Conservation (phyloP, 2,329 filamentous ascomycete species). For the Colletotrichum endophyticum region DNA sequence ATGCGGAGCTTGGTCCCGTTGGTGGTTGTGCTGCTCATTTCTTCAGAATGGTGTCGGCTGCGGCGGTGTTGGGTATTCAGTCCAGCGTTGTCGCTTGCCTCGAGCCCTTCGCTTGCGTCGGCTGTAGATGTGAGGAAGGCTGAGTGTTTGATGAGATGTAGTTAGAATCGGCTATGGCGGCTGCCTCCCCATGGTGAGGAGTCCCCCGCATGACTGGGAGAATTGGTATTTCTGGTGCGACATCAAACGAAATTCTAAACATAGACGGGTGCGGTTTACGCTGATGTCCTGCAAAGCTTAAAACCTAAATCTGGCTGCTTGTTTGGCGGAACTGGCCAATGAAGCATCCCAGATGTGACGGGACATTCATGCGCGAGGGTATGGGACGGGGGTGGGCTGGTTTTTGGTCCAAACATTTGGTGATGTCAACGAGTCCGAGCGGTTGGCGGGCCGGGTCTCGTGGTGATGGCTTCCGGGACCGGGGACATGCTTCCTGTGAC, state of each 20-base stretch:
- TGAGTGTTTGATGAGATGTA: not conserved
- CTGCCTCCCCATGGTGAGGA: not conserved
- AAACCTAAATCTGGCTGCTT: not conserved
- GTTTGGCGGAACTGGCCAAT: not conserved
- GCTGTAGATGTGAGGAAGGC: not conserved
- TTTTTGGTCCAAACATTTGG: not conserved
- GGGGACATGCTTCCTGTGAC: not conserved
- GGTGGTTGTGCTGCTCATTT: not conserved
- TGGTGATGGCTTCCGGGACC: not conserved
- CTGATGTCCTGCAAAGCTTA: not conserved
- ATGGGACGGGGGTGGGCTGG: not conserved
- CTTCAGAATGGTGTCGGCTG: not conserved
- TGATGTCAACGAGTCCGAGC: not conserved
- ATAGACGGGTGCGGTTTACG: not conserved
- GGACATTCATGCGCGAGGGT: not conserved
- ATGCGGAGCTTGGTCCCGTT: not conserved
- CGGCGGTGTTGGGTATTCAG: not conserved
- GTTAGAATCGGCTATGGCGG: not conserved
- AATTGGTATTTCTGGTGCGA: not conserved
- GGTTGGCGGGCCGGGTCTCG: not conserved
- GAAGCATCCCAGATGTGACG: too few species aligned
- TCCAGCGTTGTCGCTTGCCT: not conserved
- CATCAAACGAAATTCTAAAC: slow-evolving; percentile 14
- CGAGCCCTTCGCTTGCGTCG: not conserved
- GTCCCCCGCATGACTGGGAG: not conserved